Conservation (phyloP, 441 rosid genomes). For the Breynia disticha region DNA sequence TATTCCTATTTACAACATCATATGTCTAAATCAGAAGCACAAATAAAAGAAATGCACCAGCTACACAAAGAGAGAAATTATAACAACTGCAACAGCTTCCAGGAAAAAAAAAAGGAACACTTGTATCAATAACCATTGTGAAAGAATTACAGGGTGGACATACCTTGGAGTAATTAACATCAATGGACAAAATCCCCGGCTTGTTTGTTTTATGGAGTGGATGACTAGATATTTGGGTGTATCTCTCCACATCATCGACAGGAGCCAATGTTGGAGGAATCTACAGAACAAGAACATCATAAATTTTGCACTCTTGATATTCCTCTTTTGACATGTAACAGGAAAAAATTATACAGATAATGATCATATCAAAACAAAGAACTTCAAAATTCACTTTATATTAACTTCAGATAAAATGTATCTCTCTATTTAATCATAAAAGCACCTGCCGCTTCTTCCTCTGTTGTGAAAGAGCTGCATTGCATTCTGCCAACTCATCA, state of each 20-base stretch:
- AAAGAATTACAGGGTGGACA: background rate
- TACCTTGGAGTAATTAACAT: conserved; percentile 67
- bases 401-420: background rate
- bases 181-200: conserved; percentile 75
- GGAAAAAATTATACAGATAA: no score
- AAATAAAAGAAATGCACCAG: no score
- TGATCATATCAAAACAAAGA: background rate
- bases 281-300: conserved; percentile 22
- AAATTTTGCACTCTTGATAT: no score
- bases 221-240: conserved; percentile 88
- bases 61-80: no score
- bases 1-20: no score
- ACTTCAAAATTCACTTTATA: background rate
- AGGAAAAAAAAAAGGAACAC: no score
- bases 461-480: conserved; percentile 81
- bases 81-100: no score
- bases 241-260: conserved; percentile 59
- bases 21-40: no score
- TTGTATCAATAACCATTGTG: background rate
- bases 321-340: no score
- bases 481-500: conserved; percentile 75
- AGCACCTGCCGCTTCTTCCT: conserved; percentile 93
- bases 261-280: conserved; percentile 70
- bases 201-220: conserved; percentile 97
- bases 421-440: background rate